Evolutionary conservation across 23 red algal species (phyloP).

Genomic region (Gracilaria domingensis): DNA sequence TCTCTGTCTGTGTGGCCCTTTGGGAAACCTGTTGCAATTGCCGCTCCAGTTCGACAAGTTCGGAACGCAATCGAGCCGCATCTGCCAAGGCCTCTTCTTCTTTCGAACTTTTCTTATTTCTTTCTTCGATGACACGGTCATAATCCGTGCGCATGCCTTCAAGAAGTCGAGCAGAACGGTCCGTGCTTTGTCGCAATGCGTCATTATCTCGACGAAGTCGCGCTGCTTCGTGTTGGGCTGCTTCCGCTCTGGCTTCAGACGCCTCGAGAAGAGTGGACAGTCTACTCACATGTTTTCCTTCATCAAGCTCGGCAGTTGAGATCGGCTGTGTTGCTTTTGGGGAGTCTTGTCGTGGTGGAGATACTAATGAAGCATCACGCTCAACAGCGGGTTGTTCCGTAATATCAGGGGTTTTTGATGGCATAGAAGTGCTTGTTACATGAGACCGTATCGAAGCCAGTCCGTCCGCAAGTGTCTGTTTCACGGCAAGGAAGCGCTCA

Average conservation of each 20-base stretch:
- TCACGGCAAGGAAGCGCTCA: constrained; percentile 41
- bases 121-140: constrained; percentile 31
- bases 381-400: constrained; percentile 9
- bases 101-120: constrained; percentile 20
- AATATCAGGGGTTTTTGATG: constrained; percentile 18
- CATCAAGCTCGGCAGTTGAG: background rate
- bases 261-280: constrained; percentile 48
- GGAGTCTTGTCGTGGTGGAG: constrained; percentile 18
- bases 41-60: constrained; percentile 40
- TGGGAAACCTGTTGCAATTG: constrained; percentile 16
- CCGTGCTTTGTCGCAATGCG: constrained; percentile 11
- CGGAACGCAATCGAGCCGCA: constrained; percentile 40
- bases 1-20: constrained; percentile 40
- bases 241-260: constrained; percentile 43
- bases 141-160: constrained; percentile 55
- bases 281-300: constrained; percentile 26
- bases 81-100: constrained; percentile 41
- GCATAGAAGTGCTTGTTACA: constrained; percentile 32
- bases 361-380: constrained; percentile 34
- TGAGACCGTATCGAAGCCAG: constrained; percentile 34
- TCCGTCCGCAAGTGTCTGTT: constrained; percentile 61
- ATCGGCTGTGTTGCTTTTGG: background rate
- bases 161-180: constrained; percentile 28
- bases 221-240: constrained; percentile 32
- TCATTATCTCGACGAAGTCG: constrained; percentile 48